Percentiles rank a stretch among this genome's conserved stretches.
Conservation (phyloP, 805 yeast species). For the Maudiozyma saulgeensis region DNA sequence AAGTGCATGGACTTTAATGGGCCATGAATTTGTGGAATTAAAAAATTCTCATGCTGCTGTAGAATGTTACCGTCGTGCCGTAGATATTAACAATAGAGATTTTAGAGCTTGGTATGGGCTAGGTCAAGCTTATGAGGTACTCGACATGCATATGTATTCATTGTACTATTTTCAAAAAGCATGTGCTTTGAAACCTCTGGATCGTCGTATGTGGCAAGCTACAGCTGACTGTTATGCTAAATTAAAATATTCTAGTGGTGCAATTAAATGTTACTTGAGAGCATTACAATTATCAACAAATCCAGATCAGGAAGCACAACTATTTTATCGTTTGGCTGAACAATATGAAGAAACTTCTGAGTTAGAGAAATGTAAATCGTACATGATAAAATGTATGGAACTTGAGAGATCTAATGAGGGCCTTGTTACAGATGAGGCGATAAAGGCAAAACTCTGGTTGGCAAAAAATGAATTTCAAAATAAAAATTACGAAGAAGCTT, state of each 20-base stretch:
- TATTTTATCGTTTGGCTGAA: conserved; percentile 54
- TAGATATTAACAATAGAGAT: conserved; percentile 79
- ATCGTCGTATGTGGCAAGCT: conserved; percentile 94
- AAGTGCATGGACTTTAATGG: conserved; percentile 97
- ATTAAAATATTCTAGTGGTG: conserved; percentile 57
- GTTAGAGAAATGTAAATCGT: conserved; percentile 41
- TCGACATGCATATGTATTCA: conserved; percentile 90
- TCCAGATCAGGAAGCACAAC: conserved; percentile 44
- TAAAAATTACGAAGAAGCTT: conserved; percentile 57
- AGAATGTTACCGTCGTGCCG: conserved; percentile 87
- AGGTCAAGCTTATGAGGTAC: conserved; percentile 95
- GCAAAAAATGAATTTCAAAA: conserved; percentile 55
- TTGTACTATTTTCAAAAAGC: conserved; percentile 88
- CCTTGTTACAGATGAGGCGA: conserved; percentile 53
- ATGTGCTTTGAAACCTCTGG: conserved; percentile 77
- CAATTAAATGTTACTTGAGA: conserved; percentile 72
- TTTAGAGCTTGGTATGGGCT: conserved; percentile 97
- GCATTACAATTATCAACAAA: conserved; percentile 50
- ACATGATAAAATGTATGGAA: conserved; percentile 53
- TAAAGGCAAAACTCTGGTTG: conserved; percentile 79
- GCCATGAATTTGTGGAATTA: conserved; percentile 94
- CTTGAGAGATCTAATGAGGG: conserved; percentile 54
- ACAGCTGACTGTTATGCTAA: conserved; percentile 83
- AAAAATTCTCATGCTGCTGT: conserved; percentile 97
- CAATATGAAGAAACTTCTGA: conserved; percentile 53